Percentiles rank a stretch among this genome's conserved stretches.
These are phyloP conservation scores for Stephanodiscus triporus DNA, from an alignment of 108 stramenopile species.

Conservation along the genomic window DNA sequence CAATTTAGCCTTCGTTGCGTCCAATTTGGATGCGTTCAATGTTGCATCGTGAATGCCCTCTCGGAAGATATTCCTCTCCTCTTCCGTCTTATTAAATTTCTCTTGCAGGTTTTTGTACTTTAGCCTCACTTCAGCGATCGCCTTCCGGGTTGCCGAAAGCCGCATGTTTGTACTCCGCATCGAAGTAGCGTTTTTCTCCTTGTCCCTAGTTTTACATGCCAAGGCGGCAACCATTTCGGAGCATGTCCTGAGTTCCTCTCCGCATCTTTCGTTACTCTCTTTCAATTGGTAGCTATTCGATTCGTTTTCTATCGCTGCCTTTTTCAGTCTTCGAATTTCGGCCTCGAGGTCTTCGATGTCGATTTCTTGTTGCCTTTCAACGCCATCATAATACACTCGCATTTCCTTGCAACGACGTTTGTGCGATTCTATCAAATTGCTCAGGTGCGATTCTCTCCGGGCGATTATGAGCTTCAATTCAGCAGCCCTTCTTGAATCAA, in stretches of 20 bases:
- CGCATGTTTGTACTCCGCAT: constrained; percentile 33
- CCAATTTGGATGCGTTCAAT: constrained; percentile 10
- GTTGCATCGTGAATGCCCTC: constrained; percentile 19
- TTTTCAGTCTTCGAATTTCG: constrained; percentile 43
- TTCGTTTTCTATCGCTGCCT: constrained; percentile 30
- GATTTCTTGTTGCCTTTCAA: constrained; percentile 39
- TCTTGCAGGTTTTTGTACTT: constrained; percentile 12
- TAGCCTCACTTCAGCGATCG: constrained; percentile 14
- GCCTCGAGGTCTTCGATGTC: constrained; percentile 46
- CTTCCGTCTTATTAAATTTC: constrained; percentile 11
- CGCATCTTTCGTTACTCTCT: constrained; percentile 21
- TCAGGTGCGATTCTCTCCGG: constrained; percentile 37
- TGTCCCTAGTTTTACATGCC: constrained; percentile 40
- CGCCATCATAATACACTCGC: constrained; percentile 29
- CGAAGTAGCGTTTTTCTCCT: constrained; percentile 38
- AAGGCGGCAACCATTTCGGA: constrained; percentile 31
- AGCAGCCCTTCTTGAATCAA: constrained; percentile 21
- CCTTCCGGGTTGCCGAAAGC: constrained; percentile 25
- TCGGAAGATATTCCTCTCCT: constrained; percentile 17
- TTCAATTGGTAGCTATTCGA: constrained; percentile 20
- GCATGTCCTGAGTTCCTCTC: constrained; percentile 27
- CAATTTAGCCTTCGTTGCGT: constrained; percentile 16
- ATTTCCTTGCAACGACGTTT: constrained; percentile 26
- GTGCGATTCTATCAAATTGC: constrained; percentile 36
- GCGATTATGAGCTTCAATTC: constrained; percentile 26